Evolutionary conservation across 768 basidiomycete genomes (phyloP), one percentile per base, ranked within the genome.

Genomic region (Tricholoma bakamatsutake): DNA sequence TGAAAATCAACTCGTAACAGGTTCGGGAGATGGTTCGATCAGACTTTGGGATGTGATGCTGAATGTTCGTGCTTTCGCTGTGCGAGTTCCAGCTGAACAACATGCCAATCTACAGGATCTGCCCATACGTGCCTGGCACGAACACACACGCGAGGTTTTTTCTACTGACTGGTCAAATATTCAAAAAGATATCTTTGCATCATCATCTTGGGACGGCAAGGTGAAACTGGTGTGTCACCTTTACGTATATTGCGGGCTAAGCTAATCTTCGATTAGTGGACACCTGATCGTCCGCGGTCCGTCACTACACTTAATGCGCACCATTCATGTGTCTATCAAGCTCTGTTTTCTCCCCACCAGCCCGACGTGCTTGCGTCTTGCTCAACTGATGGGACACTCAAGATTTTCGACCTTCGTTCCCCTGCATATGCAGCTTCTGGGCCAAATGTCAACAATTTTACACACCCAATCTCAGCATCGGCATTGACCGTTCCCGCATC

Each of bases 91-190:
- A 52, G 40, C 28, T 35, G 45, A 34, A 18, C 6, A 18, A 34
- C 21, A 5, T 15, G 57, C 60, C 6, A 51, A 37, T 42, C 40
- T 27, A 43, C 71, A 98, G 93, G 88, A 93, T 62, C 81, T 87
- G 53, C 95, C 96, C 1, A 88, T 98, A 61, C 84, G 85, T 58
- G 83, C 82, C 49, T 98, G 96, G 95, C 88, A 92, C 63, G 96
- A 98, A 70, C 96, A 98, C 70, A 83, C 86, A 11, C 83, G 87
- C 50, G 96, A 98, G 68, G 92, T 94, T 6, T 94, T 91, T 74
- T 88, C 88, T 10, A 83, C 98, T 5, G 92, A 98, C 69, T 98
- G 96, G 95, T 93, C 88, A 59, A 98, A 97, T 71, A 69, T 95
- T 58, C 84, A 87, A 63, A 97, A 96, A 67, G 88, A 93, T 60